Evolutionary conservation across 2,329 filamentous ascomycete genomes (phyloP), one percentile per base, ranked within the genome.

Genomic region (Fusarium nurragi): DNA sequence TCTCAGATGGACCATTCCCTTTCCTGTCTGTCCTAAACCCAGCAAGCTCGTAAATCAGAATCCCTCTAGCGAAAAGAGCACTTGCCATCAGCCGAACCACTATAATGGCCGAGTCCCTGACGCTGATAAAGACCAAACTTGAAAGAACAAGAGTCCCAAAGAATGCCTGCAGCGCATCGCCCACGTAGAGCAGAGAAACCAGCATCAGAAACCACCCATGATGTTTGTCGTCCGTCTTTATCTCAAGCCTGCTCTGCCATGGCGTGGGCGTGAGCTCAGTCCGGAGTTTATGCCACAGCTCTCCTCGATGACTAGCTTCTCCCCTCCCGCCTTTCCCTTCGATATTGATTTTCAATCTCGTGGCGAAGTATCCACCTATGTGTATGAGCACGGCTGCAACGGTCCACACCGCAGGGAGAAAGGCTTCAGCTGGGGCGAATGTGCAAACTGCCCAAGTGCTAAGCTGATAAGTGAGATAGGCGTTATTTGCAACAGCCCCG

Each of bases 61-160:
- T 45, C 1, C 26, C 19, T 4, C 63, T 47, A 0, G 59, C 64
- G 11, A 60, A 38, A 5, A 67, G 55, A 13, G 64, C 51, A 23
- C 64, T 61, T 3, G 44, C 64, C 21, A 54, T 34, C 9, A 67
- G 13, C 11, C 64, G 34, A 7, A 65, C 30, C 6, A 67, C 51
- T 2, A 67, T 47, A 5, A 65, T 26, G 2, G 55, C 45, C 16
- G 64, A 60, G 38, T 67, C 64, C 2, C 60, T 50, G 0, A 61
- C 64, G 9, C 64, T 67, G 4, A 67, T 44, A 10, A 67, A 67
- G 3, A 67, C 51, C 28, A 67, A 39, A 13, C 64, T 67, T 2
- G 64, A 67, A 3, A 67, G 48, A 6, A 67, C 30, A 0, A 65
- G 43, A 6, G 64, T 67, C 3, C 60, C 60, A 2, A 41, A 65